Evolutionary conservation across 1,139 yeast species (phyloP), one percentile per base, ranked within the genome.

Genomic region (Yamadazyma trypodendri): DNA sequence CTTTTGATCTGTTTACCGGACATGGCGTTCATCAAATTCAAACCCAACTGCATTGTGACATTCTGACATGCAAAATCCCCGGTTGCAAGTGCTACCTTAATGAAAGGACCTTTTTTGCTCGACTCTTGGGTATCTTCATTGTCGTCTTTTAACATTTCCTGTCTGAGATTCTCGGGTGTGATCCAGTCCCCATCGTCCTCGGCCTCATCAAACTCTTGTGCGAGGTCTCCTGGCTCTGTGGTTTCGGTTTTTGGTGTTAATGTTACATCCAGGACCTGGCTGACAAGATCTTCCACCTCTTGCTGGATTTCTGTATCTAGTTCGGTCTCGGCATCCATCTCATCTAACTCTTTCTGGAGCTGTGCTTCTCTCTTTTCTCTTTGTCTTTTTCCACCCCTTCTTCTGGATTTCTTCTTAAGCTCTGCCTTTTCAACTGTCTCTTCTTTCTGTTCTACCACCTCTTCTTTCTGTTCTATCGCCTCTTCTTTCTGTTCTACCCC

Each of bases 21-120:
- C 67, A 80, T 76, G 23, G 87, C 75, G 59, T 90, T 90, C 78
- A 94, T 84, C 49, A 92, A 70, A 48, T 86, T 84, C 37, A 92
- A 63, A 6, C 97, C 96, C 53, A 94, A 74, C 61, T 92, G 97
- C 65, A 94, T 72, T 1, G 96, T 79, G 9, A 90, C 96, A 60
- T 92, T 92, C 60, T 92, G 99, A 59, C 92, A 87, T 3, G 99
- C 97, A 68, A 90, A 92, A 77, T 92, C 99, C 20, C 96, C 96
- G 1, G 97, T 85, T 1, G 96, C 84, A 40, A 92, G 67, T 1
- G 97, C 98, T 17, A 84, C 94, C 45, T 80, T 77, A 46, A 79
- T 72, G 16, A 53, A 33, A 9, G 64, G 57, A 1, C 48, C 51
- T 4, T 65, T 54, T 17, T 57, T 54, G n/a, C 56, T 53, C 2